Evolutionary conservation across 108 stramenopile species (phyloP).

Genomic region (Conticribra weissflogii): DNA sequence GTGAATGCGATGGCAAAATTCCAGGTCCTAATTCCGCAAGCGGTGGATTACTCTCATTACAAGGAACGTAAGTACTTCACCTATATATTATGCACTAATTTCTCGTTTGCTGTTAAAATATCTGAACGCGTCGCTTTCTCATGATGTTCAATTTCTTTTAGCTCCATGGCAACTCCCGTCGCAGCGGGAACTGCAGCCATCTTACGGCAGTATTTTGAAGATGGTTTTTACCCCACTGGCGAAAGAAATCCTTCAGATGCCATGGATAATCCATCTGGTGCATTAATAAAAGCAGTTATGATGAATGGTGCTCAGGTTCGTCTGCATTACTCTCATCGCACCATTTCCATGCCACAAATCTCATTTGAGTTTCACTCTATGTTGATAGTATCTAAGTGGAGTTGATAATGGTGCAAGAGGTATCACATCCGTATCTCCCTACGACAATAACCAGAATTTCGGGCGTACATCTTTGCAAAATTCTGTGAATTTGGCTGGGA

Average conservation of each 20-base stretch:
- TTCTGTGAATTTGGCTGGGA: conserved; percentile 20
- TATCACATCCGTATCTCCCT: conserved; percentile 18
- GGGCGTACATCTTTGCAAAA: conserved; percentile 32
- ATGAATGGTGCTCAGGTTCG: conserved; percentile 55
- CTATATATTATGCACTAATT: no score
- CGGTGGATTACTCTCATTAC: conserved; percentile 31
- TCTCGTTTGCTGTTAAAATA: no score
- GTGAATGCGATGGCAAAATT: conserved; percentile 25
- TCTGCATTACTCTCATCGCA: not conserved
- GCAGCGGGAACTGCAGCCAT: conserved; percentile 63
- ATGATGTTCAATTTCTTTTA: no score
- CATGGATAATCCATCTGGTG: conserved; percentile 54
- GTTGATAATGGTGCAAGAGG: conserved; percentile 32
- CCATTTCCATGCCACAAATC: not conserved
- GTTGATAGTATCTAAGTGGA: conserved; percentile 13
- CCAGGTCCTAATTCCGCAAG: conserved; percentile 8
- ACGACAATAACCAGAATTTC: conserved; percentile 53
- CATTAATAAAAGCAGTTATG: conserved; percentile 66
- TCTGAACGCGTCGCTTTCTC: no score
- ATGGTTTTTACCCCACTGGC: conserved; percentile 61
- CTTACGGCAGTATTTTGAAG: conserved; percentile 68
- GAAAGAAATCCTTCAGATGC: conserved; percentile 18
- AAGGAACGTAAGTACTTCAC: no score
- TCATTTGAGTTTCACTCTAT: not conserved
- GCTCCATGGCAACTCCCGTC: conserved; percentile 70